phyloP scores from a whole-genome alignment of 805 yeast species.

The Isabelozyma pseudorhagii region DNA sequence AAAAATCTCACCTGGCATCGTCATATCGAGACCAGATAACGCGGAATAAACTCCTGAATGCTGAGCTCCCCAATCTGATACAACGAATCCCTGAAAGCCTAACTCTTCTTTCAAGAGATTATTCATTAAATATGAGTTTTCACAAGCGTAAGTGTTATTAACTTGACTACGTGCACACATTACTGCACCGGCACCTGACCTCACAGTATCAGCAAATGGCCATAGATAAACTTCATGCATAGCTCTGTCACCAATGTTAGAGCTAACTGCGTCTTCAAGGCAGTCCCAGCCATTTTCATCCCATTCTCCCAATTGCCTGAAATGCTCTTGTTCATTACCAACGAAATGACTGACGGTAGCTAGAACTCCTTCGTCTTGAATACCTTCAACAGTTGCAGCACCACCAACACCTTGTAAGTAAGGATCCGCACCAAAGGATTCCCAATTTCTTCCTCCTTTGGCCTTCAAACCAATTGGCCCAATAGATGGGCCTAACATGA shows the following conservation, averaged over 20 bases:
- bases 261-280: conserved; percentile 42
- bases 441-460: conserved; percentile 65
- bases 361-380: conserved; percentile 56
- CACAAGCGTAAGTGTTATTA: conserved; percentile 57
- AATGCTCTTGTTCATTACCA: conserved; percentile 63
- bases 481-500: conserved; percentile 53
- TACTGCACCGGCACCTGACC: conserved; percentile 59
- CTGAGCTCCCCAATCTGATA: conserved; percentile 67
- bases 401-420: conserved; percentile 56
- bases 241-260: conserved; percentile 57
- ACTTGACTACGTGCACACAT: conserved; percentile 60
- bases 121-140: conserved; percentile 54
- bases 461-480: conserved; percentile 65
- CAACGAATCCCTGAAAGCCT: conserved; percentile 67
- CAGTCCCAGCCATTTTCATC: conserved; percentile 41
- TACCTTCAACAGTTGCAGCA: conserved; percentile 50
- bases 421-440: conserved; percentile 61
- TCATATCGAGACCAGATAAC: conserved; percentile 61
- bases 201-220: conserved; percentile 65
- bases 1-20: conserved; percentile 59
- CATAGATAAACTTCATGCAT: conserved; percentile 61
- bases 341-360: conserved; percentile 56
- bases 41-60: conserved; percentile 56
- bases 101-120: conserved; percentile 56
- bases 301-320: conserved; percentile 53